Conservation (phyloP, 805 yeast species). For the Cyberlindnera suaveolens region DNA sequence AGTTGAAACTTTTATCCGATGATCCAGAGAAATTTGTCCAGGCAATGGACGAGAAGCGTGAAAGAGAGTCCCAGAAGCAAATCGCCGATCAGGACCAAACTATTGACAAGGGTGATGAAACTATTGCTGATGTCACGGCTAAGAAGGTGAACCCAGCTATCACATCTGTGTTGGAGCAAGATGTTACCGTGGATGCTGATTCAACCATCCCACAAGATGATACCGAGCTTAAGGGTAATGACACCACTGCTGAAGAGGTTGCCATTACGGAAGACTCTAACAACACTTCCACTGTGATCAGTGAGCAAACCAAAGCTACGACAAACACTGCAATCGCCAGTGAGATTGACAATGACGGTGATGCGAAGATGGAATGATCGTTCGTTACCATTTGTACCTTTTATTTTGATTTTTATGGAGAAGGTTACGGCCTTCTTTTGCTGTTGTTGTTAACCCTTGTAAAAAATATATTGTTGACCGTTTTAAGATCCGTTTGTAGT, state of each 20-base stretch:
- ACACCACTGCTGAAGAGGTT: slow-evolving; percentile 39
- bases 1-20: slow-evolving; percentile 2
- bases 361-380: slow-evolving; percentile 23
- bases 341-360: slow-evolving; percentile 27
- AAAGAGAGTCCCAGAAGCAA: slow-evolving; percentile 5
- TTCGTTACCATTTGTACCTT: neutral
- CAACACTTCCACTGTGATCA: slow-evolving; percentile 10
- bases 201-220: slow-evolving; percentile 46
- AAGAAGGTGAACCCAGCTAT: slow-evolving; percentile 20
- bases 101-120: slow-evolving; percentile 19
- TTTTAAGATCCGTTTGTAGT: neutral
- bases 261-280: slow-evolving; percentile 29
- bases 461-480: no score
- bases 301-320: slow-evolving; percentile 9
- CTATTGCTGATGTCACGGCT: slow-evolving; percentile 10
- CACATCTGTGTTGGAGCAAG: slow-evolving; percentile 21
- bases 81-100: slow-evolving; percentile 18
- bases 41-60: slow-evolving; percentile 7
- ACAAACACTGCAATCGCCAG: slow-evolving; percentile 7
- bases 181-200: slow-evolving; percentile 38
- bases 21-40: slow-evolving; percentile 8
- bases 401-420: neutral
- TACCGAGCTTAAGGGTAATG: slow-evolving; percentile 32
- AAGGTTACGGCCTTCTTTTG: no score
- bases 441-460: no score